These are phyloP conservation scores for Ascocoryne sarcoides DNA, from an alignment of 2,329 filamentous ascomycete species.

Conservation along the genomic window DNA sequence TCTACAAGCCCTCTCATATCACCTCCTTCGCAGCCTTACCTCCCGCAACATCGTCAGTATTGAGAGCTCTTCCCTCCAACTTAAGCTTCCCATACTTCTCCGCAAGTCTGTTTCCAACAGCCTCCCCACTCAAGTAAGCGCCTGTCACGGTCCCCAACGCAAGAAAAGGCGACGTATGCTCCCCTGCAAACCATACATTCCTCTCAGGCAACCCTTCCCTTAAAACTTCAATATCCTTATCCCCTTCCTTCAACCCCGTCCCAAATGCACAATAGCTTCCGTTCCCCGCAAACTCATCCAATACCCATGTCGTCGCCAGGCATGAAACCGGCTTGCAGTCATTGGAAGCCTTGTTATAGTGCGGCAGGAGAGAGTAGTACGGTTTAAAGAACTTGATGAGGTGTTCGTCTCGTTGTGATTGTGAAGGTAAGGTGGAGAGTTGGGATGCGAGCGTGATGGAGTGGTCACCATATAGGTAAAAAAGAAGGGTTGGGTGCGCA, in stretches of 20 bases:
- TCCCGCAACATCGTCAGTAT: neutral
- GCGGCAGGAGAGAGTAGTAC: slow-evolving; percentile 55
- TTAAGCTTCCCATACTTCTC: slow-evolving; percentile 40
- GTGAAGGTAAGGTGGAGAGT: slow-evolving; percentile 11
- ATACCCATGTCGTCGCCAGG: slow-evolving; percentile 56
- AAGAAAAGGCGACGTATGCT: slow-evolving; percentile 80
- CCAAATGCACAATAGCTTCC: slow-evolving; percentile 65
- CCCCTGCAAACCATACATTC: slow-evolving; percentile 56
- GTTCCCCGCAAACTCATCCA: slow-evolving; percentile 56
- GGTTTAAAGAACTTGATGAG: slow-evolving; percentile 45
- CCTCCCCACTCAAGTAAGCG: slow-evolving; percentile 85
- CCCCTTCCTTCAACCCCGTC: slow-evolving; percentile 45
- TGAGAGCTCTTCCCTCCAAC: neutral
- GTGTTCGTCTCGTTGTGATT: slow-evolving; percentile 23
- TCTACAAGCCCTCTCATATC: slow-evolving; percentile 12
- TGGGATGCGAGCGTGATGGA: slow-evolving; percentile 28
- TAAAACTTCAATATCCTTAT: slow-evolving; percentile 48
- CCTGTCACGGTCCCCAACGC: slow-evolving; percentile 83
- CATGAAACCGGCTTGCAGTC: slow-evolving; percentile 45
- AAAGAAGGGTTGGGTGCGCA: slow-evolving; percentile 56
- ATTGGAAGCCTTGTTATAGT: slow-evolving; percentile 37
- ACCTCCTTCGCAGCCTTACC: slow-evolving; percentile 4
- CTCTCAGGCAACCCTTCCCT: slow-evolving; percentile 35
- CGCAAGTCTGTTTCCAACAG: slow-evolving; percentile 57
- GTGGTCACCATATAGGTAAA: slow-evolving; percentile 47